Evolutionary conservation across 306 rosid species (phyloP).

Genomic region (Quercus aquifolioides): DNA sequence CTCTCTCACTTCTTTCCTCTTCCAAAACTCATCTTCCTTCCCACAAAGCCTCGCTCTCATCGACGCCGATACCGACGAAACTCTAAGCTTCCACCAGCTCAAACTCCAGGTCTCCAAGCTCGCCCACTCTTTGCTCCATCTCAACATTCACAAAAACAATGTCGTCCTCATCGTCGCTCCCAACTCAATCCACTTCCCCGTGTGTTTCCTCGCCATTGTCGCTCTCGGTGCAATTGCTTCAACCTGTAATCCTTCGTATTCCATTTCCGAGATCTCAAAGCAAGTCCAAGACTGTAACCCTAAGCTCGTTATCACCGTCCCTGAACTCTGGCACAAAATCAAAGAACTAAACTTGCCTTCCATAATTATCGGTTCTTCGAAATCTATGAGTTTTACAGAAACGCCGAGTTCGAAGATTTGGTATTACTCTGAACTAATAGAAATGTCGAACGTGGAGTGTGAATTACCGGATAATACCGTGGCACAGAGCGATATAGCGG

Average conservation of each 20-base stretch:
- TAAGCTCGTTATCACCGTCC: constrained; percentile 25
- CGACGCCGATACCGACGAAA: constrained; percentile 30
- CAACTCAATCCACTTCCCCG: constrained; percentile 8
- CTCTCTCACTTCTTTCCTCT: constrained; percentile 49
- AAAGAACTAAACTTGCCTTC: constrained; percentile 21
- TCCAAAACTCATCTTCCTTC: constrained; percentile 27
- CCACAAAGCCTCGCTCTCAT: constrained; percentile 27
- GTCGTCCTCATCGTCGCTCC: constrained; percentile 34
- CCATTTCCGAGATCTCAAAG: constrained; percentile 21
- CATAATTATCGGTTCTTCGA: constrained; percentile 7
- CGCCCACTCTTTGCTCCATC: constrained; percentile 12
- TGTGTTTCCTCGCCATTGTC: constrained; percentile 11
- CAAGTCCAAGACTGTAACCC: constrained; percentile 42
- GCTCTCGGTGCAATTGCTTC: constrained; percentile 28
- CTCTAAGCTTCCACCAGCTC: constrained; percentile 40
- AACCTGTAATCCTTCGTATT: constrained; percentile 24
- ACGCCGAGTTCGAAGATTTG: neutral
- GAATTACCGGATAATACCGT: constrained; percentile 4
- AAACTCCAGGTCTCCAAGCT: constrained; percentile 24
- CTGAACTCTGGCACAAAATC: constrained; percentile 21
- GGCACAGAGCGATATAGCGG: constrained; percentile 39
- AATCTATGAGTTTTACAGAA: neutral
- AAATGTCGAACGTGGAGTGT: neutral
- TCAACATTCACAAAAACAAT: constrained; percentile 22
- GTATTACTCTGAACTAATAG: constrained; percentile 27